These are phyloP conservation scores for Phytophthora tentaculata DNA, from an alignment of 352 stramenopile genomes.

Conservation along the genomic window DNA sequence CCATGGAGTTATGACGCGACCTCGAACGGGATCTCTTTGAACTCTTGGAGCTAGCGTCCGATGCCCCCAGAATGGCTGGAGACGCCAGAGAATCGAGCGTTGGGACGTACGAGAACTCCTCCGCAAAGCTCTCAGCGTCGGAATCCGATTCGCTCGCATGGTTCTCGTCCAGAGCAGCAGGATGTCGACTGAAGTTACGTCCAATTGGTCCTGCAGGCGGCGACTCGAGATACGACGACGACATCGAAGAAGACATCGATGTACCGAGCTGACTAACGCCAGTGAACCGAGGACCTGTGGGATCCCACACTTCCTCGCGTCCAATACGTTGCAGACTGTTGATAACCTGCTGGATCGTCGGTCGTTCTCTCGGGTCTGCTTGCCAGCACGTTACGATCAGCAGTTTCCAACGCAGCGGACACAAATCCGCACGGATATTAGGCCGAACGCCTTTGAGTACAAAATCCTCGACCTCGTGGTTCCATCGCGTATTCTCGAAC, in stretches of 20 bases:
- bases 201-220: constrained; percentile 42
- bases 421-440: constrained; percentile 69
- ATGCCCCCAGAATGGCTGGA: constrained; percentile 38
- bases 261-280: constrained; percentile 59
- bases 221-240: constrained; percentile 58
- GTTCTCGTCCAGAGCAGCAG: constrained; percentile 53
- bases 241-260: constrained; percentile 51
- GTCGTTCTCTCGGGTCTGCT: constrained; percentile 76
- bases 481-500: constrained; percentile 85
- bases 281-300: constrained; percentile 61
- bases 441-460: constrained; percentile 76
- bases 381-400: constrained; percentile 88
- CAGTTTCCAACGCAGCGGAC: constrained; percentile 78
- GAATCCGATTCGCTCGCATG: constrained; percentile 52
- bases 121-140: constrained; percentile 43
- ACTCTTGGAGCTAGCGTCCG: constrained; percentile 23
- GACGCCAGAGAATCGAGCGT: constrained; percentile 46
- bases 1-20: constrained; percentile 38
- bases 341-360: constrained; percentile 90
- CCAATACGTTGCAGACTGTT: constrained; percentile 80
- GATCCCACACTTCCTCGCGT: constrained; percentile 78
- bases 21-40: constrained; percentile 28
- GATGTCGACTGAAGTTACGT: constrained; percentile 32
- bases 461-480: constrained; percentile 87
- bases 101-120: constrained; percentile 56